A percentile compares a stretch with the other conserved stretches of the same genome.
These are phyloP conservation scores for Cystofilobasidium macerans DNA, from an alignment of 768 basidiomycete genomes.

Conservation along the genomic window DNA sequence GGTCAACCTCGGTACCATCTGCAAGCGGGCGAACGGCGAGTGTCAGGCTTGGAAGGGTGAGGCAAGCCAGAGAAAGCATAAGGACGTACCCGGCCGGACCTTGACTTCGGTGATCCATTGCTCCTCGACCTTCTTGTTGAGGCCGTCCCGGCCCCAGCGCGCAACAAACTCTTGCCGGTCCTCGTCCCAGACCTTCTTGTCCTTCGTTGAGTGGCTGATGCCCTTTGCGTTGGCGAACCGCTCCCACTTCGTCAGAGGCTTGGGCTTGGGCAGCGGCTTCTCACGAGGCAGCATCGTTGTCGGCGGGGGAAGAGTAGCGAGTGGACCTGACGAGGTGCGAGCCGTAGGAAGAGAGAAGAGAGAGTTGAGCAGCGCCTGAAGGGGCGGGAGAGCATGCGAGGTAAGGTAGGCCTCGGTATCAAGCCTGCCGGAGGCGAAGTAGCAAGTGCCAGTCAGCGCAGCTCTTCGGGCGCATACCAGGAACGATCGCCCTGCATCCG, in stretches of 20 bases:
- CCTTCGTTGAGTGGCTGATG: conserved; percentile 65
- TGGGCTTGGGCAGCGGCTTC: conserved; percentile 85
- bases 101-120: conserved; percentile 92
- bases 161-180: conserved; percentile 85
- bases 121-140: conserved; percentile 73
- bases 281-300: conserved; percentile 70
- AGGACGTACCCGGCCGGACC: conserved; percentile 57
- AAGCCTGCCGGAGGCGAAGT: conserved; percentile 44
- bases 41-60: not conserved
- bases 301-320: conserved; percentile 68
- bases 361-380: conserved; percentile 64
- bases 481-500: too few relatives aligned
- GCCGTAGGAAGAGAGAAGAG: conserved; percentile 71
- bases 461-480: not conserved
- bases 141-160: conserved; percentile 71
- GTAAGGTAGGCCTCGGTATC: conserved; percentile 72
- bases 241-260: conserved; percentile 93
- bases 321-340: conserved; percentile 57
- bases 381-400: conserved; percentile 62
- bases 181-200: conserved; percentile 84
- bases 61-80: not conserved
- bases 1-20: conserved; percentile 67
- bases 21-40: not conserved
- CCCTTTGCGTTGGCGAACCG: conserved; percentile 88
- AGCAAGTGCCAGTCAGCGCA: not conserved